Evolutionary conservation across 495 filamentous ascomycete genomes (phyloP).

Genomic region (Aspergillus incahuasiensis): DNA sequence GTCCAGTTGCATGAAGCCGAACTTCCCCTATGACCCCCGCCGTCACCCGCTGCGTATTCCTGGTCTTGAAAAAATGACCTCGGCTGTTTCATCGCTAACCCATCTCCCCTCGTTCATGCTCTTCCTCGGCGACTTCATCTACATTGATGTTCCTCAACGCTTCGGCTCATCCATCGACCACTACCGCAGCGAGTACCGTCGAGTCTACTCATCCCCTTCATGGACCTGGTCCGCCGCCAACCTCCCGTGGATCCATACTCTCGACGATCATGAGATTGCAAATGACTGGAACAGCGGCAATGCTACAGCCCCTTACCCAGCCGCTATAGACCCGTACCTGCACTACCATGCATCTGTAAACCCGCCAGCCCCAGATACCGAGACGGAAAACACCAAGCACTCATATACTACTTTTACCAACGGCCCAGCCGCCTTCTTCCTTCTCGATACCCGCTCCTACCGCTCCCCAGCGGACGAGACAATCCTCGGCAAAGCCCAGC

Average conservation of each 20-base stretch:
- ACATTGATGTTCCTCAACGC: constrained; percentile 82
- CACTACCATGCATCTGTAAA: constrained; percentile 83
- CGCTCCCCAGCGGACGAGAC: constrained; percentile 63
- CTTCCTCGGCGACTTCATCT: constrained; percentile 98
- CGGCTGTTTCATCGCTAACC: constrained; percentile 52
- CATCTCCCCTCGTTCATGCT: constrained; percentile 81
- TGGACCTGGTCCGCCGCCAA: constrained; percentile 63
- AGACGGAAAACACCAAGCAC: constrained; percentile 46
- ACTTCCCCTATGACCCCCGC: constrained; percentile 80
- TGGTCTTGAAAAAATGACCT: constrained; percentile 63
- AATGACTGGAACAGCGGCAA: constrained; percentile 81
- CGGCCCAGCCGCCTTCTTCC: constrained; percentile 89
- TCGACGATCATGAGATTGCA: constrained; percentile 93
- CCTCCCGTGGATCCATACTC: constrained; percentile 91
- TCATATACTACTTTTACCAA: constrained; percentile 81
- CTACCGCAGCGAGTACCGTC: constrained; percentile 88
- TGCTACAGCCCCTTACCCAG: constrained; percentile 64
- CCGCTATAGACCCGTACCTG: constrained; percentile 79
- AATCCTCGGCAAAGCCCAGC: constrained; percentile 79
- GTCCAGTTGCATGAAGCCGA: constrained; percentile 83
- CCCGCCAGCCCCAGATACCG: constrained; percentile 54
- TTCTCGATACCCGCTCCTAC: constrained; percentile 88
- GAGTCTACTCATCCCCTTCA: constrained; percentile 88
- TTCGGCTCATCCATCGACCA: constrained; percentile 66
- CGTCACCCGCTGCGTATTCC: constrained; percentile 76